phyloP scores from a whole-genome alignment of 306 rosid genomes.

The Rosa multiflora region DNA sequence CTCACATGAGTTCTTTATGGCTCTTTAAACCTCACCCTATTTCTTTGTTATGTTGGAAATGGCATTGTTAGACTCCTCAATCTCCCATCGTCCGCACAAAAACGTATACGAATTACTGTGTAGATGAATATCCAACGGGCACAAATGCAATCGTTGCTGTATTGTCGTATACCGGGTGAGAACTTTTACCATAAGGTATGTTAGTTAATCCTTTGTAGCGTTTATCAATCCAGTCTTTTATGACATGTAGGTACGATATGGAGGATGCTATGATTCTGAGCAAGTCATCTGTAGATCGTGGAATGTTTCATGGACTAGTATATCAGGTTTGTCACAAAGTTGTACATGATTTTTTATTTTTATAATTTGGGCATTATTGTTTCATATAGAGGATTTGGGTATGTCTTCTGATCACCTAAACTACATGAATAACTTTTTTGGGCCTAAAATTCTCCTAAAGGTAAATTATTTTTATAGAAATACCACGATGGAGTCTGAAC shows the following conservation, averaged over 20 bases:
- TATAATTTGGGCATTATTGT: too few relatives aligned
- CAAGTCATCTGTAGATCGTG: constrained; percentile 96
- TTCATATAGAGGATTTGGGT: background rate
- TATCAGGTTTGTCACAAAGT: constrained; percentile 61
- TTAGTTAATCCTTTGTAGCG: background rate
- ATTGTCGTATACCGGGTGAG: constrained; percentile 92
- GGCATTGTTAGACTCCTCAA: constrained; percentile 80
- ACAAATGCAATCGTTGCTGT: constrained; percentile 98
- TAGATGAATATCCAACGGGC: constrained; percentile 87
- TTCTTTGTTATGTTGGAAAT: background rate
- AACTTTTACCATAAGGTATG: constrained; percentile 8
- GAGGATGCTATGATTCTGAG: constrained; percentile 98
- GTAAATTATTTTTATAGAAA: background rate
- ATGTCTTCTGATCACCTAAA: background rate
- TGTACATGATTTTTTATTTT: background rate
- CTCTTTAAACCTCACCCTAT: background rate
- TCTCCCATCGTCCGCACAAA: constrained; percentile 84
- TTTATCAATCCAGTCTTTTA: constrained; percentile 20
- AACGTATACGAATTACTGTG: constrained; percentile 58
- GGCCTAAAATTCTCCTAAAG: background rate
- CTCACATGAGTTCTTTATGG: background rate
- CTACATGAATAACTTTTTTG: background rate
- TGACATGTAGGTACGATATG: constrained; percentile 79
- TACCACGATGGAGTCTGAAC: background rate
- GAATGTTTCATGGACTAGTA: constrained; percentile 93